Percentiles rank a stretch among this genome's conserved stretches.
These are phyloP conservation scores for Pestalotiopsis sp. DNA, from an alignment of 2,329 filamentous ascomycete genomes.

Conservation along the genomic window DNA sequence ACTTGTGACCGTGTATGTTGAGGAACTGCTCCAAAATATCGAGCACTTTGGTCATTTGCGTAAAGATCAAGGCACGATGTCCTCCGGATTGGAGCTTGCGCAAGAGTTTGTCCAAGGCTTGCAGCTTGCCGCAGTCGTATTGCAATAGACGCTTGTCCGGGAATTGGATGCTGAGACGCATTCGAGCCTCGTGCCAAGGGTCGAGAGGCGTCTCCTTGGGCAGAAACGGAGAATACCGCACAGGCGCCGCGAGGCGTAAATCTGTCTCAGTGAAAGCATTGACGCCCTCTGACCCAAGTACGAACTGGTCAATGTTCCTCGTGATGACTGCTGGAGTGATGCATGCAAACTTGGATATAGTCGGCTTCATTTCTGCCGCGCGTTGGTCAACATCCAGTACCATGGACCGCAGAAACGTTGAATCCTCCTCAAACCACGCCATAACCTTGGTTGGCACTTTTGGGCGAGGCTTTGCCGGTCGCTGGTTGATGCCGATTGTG, in stretches of 20 bases:
- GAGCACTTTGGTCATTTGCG: conserved; percentile 98
- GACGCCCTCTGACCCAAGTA: conserved; percentile 64
- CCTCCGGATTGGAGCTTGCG: conserved; percentile 86
- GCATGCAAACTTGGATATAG: conserved; percentile 86
- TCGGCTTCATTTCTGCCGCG: conserved; percentile 71
- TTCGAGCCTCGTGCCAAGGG: conserved; percentile 91
- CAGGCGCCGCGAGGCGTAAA: conserved; percentile 58
- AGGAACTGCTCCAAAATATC: conserved; percentile 97
- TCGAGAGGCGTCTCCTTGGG: conserved; percentile 64
- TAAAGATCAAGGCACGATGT: conserved; percentile 95
- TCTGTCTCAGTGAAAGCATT: conserved; percentile 58
- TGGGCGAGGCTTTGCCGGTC: conserved; percentile 63
- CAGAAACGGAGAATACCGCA: conserved; percentile 58
- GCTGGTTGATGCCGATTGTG: conserved; percentile 62
- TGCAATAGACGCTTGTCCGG: conserved; percentile 95
- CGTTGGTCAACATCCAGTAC: conserved; percentile 77
- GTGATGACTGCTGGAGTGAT: conserved; percentile 89
- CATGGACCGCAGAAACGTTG: conserved; percentile 64
- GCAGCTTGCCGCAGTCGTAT: conserved; percentile 96
- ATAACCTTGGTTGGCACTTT: conserved; percentile 64
- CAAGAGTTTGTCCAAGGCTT: conserved; percentile 83
- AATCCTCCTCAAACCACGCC: conserved; percentile 76
- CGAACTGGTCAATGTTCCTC: conserved; percentile 70
- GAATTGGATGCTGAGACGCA: conserved; percentile 93
- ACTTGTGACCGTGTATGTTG: conserved; percentile 97